A percentile compares a stretch with the other conserved stretches of the same genome.
Evolutionary conservation across 257 asterid species (phyloP).

Genomic region (Solanum virginianum): DNA sequence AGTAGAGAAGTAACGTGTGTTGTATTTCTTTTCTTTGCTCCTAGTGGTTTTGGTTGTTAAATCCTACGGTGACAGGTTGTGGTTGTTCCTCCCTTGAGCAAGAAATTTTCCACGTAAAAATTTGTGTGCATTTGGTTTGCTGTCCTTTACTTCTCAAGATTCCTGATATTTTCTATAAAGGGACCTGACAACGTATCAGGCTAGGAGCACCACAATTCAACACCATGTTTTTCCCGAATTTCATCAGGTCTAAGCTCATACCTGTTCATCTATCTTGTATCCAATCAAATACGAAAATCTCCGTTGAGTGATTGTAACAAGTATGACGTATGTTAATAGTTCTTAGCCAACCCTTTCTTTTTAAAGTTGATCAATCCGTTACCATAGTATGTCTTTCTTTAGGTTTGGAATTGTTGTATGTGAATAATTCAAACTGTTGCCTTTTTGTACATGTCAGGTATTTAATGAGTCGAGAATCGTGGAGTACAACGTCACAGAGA

Average conservation of each 20-base stretch:
- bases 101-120: too few species aligned
- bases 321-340: neutral
- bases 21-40: too few species aligned
- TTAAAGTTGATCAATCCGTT: neutral
- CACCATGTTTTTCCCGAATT: neutral
- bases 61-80: too few species aligned
- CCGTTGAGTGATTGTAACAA: neutral
- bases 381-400: neutral
- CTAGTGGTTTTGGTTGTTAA: too few species aligned
- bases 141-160: too few species aligned
- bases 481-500: constrained; percentile 46
- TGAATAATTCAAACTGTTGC: neutral
- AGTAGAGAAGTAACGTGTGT: too few species aligned
- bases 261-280: neutral
- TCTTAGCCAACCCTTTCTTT: neutral
- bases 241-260: neutral
- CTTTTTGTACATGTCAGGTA: constrained; percentile 24
- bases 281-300: neutral
- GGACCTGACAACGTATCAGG: too few species aligned
- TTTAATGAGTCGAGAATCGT: constrained; percentile 78
- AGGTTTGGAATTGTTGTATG: neutral
- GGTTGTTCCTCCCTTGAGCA: too few species aligned
- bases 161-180: too few species aligned
- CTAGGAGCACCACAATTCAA: too few species aligned
- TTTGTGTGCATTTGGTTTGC: too few species aligned